A percentile compares a stretch with the other conserved stretches of the same genome.
Conservation (phyloP, 1,284 basidiomycete species). For the Neotropicomus parvogracilis region DNA sequence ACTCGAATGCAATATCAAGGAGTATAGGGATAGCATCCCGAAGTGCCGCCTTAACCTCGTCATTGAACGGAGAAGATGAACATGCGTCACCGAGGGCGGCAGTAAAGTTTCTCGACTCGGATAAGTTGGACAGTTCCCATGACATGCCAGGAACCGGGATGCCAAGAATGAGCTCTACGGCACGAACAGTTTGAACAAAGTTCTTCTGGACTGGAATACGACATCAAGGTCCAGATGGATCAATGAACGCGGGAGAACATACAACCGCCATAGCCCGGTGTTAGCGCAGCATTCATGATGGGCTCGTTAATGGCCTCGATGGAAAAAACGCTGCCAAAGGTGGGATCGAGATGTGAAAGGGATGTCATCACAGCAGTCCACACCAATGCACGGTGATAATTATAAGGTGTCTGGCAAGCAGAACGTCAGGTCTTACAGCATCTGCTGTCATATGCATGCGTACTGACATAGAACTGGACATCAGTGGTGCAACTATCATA, state of each 20-base stretch:
- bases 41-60: constrained; percentile 45
- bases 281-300: constrained; percentile 59
- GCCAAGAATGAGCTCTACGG: constrained; percentile 59
- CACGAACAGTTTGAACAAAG: constrained; percentile 65
- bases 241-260: constrained; percentile 13
- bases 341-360: constrained; percentile 63
- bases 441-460: neutral
- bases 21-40: constrained; percentile 50
- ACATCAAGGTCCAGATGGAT: constrained; percentile 2
- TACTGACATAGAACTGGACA: constrained; percentile 65
- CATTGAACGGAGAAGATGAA: constrained; percentile 36
- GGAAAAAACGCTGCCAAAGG: constrained; percentile 61
- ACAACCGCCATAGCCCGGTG: constrained; percentile 70
- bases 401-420: constrained; percentile 51
- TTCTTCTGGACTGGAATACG: constrained; percentile 56
- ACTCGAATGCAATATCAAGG: constrained; percentile 37
- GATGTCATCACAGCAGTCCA: constrained; percentile 78
- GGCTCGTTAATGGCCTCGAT: constrained; percentile 78
- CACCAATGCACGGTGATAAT: constrained; percentile 69
- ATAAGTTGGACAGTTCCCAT: constrained; percentile 15
- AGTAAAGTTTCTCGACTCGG: constrained; percentile 45
- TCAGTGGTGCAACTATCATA: constrained; percentile 55
- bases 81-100: constrained; percentile 38
- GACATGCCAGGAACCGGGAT: constrained; percentile 50
- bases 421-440: constrained; percentile 3